A percentile compares a stretch with the other conserved stretches of the same genome.
Evolutionary conservation across 2,329 filamentous ascomycete genomes (phyloP).

Genomic region (Bipolaris gigantea): DNA sequence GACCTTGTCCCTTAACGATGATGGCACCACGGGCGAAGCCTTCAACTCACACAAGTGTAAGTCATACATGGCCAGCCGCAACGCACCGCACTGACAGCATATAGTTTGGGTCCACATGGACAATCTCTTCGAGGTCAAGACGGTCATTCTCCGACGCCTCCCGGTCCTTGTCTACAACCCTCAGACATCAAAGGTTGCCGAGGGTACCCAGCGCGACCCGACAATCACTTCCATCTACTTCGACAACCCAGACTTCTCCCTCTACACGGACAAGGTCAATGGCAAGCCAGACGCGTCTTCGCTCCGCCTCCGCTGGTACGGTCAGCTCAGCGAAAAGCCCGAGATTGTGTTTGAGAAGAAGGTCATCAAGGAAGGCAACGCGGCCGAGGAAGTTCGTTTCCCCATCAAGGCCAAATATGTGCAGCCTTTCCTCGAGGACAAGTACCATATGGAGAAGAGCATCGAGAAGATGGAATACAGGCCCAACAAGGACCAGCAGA

Average conservation of each 20-base stretch:
- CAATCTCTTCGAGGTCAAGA: slow-evolving; percentile 96
- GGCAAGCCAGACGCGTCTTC: slow-evolving; percentile 76
- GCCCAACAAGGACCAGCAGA: slow-evolving; percentile 66
- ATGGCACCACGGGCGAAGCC: slow-evolving; percentile 56
- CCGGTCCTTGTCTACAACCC: slow-evolving; percentile 93
- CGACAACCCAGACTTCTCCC: slow-evolving; percentile 80
- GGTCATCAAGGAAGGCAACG: slow-evolving; percentile 73
- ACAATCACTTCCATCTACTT: slow-evolving; percentile 96
- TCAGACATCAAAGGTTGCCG: slow-evolving; percentile 77
- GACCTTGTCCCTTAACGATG: slow-evolving; percentile 51
- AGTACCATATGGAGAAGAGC: slow-evolving; percentile 91
- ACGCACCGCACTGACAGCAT: slow-evolving; percentile 34
- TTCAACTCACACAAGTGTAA: slow-evolving; percentile 87
- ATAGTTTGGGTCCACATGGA: slow-evolving; percentile 92
- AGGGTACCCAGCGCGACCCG: slow-evolving; percentile 76
- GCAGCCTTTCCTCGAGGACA: slow-evolving; percentile 78
- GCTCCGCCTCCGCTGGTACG: slow-evolving; percentile 87
- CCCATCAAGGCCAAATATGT: slow-evolving; percentile 94
- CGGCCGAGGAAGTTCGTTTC: slow-evolving; percentile 77
- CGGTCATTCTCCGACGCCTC: slow-evolving; percentile 84
- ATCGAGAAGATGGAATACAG: slow-evolving; percentile 81
- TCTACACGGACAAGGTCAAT: slow-evolving; percentile 85
- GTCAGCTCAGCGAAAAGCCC: slow-evolving; percentile 74
- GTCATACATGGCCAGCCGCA: slow-evolving; percentile 32
- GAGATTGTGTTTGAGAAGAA: slow-evolving; percentile 91